Conservation (phyloP, 106 monocot species). For the Amphibolis antarctica region DNA sequence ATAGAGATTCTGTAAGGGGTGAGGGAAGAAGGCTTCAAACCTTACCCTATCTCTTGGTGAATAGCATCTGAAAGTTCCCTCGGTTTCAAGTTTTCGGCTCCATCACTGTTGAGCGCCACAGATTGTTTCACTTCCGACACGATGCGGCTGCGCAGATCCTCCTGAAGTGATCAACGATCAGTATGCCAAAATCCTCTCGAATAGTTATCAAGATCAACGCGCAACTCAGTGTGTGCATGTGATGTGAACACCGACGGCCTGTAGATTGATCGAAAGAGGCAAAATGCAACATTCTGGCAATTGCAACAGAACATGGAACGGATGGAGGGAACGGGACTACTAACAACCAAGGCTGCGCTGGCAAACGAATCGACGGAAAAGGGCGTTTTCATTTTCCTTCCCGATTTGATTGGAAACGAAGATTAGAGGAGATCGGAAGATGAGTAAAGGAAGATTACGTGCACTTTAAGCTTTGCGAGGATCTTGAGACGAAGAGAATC, state of each 20-base stretch:
- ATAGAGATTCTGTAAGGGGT: background rate
- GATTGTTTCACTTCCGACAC: constrained; percentile 65
- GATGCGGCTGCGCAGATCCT: constrained; percentile 56
- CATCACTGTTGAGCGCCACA: constrained; percentile 48
- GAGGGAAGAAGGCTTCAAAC: background rate
- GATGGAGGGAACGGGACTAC: background rate
- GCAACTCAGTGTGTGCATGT: no score
- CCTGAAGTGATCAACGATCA: constrained; percentile 24
- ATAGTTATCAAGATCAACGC: background rate
- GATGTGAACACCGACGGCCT: no score
- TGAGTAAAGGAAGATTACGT: constrained; percentile 22
- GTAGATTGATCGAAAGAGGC: no score
- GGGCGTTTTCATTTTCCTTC: no score
- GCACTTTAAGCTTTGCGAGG: constrained; percentile 61
- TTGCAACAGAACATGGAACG: background rate
- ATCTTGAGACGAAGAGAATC: constrained; percentile 69
- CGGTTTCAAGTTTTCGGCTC: constrained; percentile 61
- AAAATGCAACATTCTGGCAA: no score
- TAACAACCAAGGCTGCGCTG: no score
- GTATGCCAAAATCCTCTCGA: background rate
- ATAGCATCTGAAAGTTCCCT: constrained; percentile 88
- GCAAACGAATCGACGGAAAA: no score
- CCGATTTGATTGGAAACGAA: no score
- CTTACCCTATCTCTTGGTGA: constrained; percentile 82
- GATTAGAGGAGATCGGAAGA: no score